A percentile compares a stretch with the other conserved stretches of the same genome.
phyloP scores from a whole-genome alignment of 192 early-diverging fungal genomes.

The Spizellomyces sp. region DNA sequence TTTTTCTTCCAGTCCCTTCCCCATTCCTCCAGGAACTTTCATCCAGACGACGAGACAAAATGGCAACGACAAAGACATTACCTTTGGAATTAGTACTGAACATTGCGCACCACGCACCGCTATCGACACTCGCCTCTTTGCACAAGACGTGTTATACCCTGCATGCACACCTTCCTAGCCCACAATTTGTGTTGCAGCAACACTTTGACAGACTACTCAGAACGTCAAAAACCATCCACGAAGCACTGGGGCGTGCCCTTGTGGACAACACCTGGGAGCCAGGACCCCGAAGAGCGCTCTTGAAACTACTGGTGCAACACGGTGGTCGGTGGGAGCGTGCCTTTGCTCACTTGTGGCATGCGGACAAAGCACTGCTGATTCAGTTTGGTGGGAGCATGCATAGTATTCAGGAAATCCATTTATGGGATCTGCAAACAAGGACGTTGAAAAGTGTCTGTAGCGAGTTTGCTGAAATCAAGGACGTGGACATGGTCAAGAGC shows the following conservation, averaged over 20 bases:
- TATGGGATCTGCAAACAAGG: background rate
- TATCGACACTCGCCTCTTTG: background rate
- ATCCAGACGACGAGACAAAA: too few species aligned
- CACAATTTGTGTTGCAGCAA: background rate
- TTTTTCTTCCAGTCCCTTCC: too few species aligned
- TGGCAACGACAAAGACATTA: background rate
- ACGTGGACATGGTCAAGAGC: conserved; percentile 1
- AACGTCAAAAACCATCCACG: background rate
- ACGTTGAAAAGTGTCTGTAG: background rate
- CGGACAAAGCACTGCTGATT: background rate
- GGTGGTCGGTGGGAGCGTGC: background rate
- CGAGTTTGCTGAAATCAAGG: conserved; percentile 12
- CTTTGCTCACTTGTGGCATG: background rate
- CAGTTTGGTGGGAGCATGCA: background rate
- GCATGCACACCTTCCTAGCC: background rate
- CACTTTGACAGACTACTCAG: background rate
- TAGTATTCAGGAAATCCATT: background rate
- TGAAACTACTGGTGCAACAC: background rate
- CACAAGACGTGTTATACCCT: background rate
- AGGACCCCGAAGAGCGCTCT: background rate
- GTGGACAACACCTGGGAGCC: background rate
- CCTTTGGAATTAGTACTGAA: background rate
- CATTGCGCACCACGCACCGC: background rate
- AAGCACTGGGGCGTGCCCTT: background rate
- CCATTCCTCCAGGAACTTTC: too few species aligned